phyloP scores from a whole-genome alignment of 192 early-diverging fungal species.

The Dissophora globulifera region DNA sequence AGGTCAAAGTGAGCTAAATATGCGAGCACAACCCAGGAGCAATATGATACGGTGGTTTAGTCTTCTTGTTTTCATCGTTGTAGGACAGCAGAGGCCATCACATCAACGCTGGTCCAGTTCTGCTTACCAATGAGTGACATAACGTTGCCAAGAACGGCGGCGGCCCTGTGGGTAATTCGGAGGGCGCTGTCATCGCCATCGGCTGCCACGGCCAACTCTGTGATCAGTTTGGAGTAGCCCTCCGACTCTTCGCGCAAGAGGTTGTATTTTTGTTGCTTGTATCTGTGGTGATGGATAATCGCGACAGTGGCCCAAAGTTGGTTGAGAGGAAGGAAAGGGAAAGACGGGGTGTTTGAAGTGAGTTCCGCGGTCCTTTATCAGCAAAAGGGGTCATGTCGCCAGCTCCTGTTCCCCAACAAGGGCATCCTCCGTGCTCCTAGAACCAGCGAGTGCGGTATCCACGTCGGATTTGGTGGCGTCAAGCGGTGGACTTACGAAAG shows the following conservation, averaged over 20 bases:
- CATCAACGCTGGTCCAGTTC: background rate
- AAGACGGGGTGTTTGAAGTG: background rate
- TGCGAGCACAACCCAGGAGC: no score
- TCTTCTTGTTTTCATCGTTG: no score
- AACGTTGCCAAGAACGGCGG: conserved; percentile 13
- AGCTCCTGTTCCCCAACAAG: no score
- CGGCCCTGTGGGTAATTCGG: background rate
- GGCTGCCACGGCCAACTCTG: conserved; percentile 58
- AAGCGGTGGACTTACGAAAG: conserved; percentile 45
- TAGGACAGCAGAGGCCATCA: no score
- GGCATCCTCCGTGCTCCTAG: background rate
- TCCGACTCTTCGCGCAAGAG: conserved; percentile 82
- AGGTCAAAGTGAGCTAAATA: conserved; percentile 83
- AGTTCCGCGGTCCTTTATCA: no score
- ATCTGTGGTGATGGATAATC: conserved; percentile 49
- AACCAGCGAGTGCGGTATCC: background rate
- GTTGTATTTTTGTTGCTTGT: conserved; percentile 88
- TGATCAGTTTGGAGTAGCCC: conserved; percentile 82
- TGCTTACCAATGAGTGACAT: conserved; percentile 22
- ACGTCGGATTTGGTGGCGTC: background rate
- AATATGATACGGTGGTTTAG: no score
- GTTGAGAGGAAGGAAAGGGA: background rate
- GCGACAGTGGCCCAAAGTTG: background rate
- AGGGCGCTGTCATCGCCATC: conserved; percentile 8
- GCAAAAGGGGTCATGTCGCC: no score